Base-by-base conservation (phyloP, 495 filamentous ascomycete species). In the Lophium mytilinum region DNA sequence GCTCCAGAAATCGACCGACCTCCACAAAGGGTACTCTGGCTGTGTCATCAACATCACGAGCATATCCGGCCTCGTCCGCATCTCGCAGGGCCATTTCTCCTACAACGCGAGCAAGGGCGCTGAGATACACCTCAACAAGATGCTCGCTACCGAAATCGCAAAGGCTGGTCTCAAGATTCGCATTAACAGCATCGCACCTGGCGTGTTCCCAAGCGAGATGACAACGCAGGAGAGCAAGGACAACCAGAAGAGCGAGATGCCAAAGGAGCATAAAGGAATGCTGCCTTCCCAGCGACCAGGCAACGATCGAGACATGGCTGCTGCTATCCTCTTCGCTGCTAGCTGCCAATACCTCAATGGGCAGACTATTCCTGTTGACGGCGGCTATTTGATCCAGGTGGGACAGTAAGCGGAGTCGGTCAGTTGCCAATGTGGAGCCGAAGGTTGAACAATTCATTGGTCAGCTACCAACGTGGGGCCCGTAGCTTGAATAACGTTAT, bases 261-360 rank as follows among this genome's bases (percentile, higher is more conserved):
- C 78, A 0, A 75, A 76, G 52, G 80, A 85, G 56, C 82, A 86
- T 69, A 85, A 75, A 60, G 66, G 71, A 18, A 80, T 79, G 65
- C 73, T 87, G 4, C 84, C 85, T 0, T 78, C 79, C 0, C 62
- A 68, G 1, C 68, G 87, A 9, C 83, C 85, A 0, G 86, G 86
- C 0, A 81, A 80, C 37, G 87, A 90, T 66, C 73, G 82, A 36
- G 87, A 90, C 64, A 90, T 90, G 85, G 86, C 82, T 0, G 77
- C 77, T 66, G 74, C 83, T 4, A 73, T 88, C 14, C 66, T 90
- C 17, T 85, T 83, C 59, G 67, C 79, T 9, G 79, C 73, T 9
- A 76, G 74, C 4, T 88, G 88, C 57, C 83, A 87, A 72, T 89
- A 89, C 52, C 60, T 89, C 14, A 87, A 86, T 65, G 87, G 85